A percentile compares a stretch with the other conserved stretches of the same genome.
phyloP scores from a whole-genome alignment of 2,329 filamentous ascomycete genomes.

The Gyromitra esculenta region DNA sequence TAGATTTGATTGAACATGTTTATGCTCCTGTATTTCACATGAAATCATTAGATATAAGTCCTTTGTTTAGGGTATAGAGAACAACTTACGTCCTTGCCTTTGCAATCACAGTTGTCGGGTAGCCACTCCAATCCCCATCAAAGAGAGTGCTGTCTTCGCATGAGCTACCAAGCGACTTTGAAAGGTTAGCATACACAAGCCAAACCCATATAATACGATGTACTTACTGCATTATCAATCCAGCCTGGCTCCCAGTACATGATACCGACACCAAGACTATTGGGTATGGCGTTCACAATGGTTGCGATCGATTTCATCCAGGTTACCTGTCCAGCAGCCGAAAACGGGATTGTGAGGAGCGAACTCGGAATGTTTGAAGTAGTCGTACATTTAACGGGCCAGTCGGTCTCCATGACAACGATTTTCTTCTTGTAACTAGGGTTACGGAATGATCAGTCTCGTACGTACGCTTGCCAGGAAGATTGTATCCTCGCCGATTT shows the following conservation, averaged over 20 bases:
- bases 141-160: conserved; percentile 74
- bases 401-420: conserved; percentile 76
- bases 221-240: conserved; percentile 67
- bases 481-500: conserved; percentile 5
- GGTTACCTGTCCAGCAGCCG: conserved; percentile 69
- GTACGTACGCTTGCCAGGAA: background rate
- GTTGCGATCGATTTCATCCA: conserved; percentile 71
- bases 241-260: conserved; percentile 81
- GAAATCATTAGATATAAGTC: background rate
- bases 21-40: conserved; percentile 23
- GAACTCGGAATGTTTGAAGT: conserved; percentile 72
- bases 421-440: conserved; percentile 67
- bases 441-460: conserved; percentile 21
- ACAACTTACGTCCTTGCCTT: conserved; percentile 39
- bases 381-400: conserved; percentile 72
- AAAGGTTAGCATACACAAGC: conserved; percentile 5
- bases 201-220: background rate
- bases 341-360: conserved; percentile 66
- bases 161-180: conserved; percentile 69
- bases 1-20: conserved; percentile 38
- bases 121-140: conserved; percentile 63
- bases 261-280: conserved; percentile 67
- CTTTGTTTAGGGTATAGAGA: background rate
- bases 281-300: conserved; percentile 65
- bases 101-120: conserved; percentile 32